phyloP scores from a whole-genome alignment of 2,329 filamentous ascomycete species.

The Sporothrix inflata region DNA sequence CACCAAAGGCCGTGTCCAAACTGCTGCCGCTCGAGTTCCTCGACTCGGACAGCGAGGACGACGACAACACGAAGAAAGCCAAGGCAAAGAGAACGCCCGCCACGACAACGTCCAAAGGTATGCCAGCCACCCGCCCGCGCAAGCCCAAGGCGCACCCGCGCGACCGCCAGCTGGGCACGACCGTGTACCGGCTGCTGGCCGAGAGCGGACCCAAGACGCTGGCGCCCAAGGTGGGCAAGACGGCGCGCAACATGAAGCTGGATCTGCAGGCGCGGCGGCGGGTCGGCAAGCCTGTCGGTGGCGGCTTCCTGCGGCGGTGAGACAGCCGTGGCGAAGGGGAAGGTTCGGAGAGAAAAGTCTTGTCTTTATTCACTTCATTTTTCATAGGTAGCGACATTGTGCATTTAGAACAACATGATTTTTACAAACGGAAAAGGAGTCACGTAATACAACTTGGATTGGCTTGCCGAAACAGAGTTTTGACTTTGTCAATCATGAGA shows the following conservation, averaged over 20 bases:
- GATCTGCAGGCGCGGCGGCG: slow-evolving; percentile 52
- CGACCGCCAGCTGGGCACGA: slow-evolving; percentile 57
- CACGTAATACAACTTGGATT: background rate
- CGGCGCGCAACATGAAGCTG: slow-evolving; percentile 49
- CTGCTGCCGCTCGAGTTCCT: slow-evolving; percentile 59
- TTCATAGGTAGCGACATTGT: slow-evolving; percentile 10
- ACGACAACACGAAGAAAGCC: slow-evolving; percentile 34
- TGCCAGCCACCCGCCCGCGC: slow-evolving; percentile 7
- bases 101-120: background rate
- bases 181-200: slow-evolving; percentile 56
- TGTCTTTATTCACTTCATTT: background rate
- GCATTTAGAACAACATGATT: slow-evolving; percentile 3
- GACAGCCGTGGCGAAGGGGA: background rate
- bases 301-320: slow-evolving; percentile 51
- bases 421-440: background rate
- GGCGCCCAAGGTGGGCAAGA: slow-evolving; percentile 53
- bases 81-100: background rate
- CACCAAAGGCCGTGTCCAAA: slow-evolving; percentile 44
- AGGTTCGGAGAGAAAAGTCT: background rate
- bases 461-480: background rate
- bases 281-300: slow-evolving; percentile 41
- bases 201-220: slow-evolving; percentile 51
- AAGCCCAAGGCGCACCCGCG: slow-evolving; percentile 45
- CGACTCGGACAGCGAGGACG: slow-evolving; percentile 55
- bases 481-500: background rate